These are phyloP conservation scores for Pseudocercospora cruenta DNA, from an alignment of 2,329 filamentous ascomycete species.

Conservation along the genomic window DNA sequence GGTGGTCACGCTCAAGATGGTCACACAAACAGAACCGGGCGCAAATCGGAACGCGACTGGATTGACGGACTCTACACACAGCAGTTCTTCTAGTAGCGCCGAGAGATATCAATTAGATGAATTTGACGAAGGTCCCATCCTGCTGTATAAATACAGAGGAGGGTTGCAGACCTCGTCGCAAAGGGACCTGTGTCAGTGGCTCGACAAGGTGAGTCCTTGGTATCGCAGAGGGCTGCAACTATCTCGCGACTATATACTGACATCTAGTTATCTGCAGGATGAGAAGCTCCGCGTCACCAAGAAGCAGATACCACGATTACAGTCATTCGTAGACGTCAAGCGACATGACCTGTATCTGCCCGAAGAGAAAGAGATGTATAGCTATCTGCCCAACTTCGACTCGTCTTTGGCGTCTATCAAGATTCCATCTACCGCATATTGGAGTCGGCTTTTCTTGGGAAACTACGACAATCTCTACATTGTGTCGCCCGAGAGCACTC, in stretches of 20 bases:
- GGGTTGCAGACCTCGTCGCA: conserved; percentile 49
- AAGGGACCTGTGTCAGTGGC: conserved; percentile 46
- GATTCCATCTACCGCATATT: conserved; percentile 49
- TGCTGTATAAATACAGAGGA: conserved; percentile 50
- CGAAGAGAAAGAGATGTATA: conserved; percentile 42
- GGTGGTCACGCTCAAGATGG: conserved; percentile 16
- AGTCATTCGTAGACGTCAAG: conserved; percentile 51
- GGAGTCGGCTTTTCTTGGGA: conserved; percentile 51
- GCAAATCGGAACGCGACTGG: conserved; percentile 41
- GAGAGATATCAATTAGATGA: conserved; percentile 49
- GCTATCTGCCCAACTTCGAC: conserved; percentile 47
- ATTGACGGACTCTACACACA: conserved; percentile 49
- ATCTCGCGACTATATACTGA: conserved; percentile 4
- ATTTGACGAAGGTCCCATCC: conserved; percentile 46
- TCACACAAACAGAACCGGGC: conserved; percentile 23
- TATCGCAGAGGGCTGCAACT: not conserved
- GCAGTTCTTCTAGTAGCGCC: conserved; percentile 44
- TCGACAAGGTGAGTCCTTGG: conserved; percentile 38
- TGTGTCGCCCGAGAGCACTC: conserved; percentile 48
- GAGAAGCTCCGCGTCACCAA: conserved; percentile 51
- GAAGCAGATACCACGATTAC: conserved; percentile 51
- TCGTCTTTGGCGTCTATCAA: conserved; percentile 53
- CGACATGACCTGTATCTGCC: conserved; percentile 50
- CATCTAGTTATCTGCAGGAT: conserved; percentile 31
- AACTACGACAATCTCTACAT: conserved; percentile 55